A percentile compares a stretch with the other conserved stretches of the same genome.
Conservation (phyloP, 2,329 filamentous ascomycete species). For the Parasarocladium wereldwijsianum region DNA sequence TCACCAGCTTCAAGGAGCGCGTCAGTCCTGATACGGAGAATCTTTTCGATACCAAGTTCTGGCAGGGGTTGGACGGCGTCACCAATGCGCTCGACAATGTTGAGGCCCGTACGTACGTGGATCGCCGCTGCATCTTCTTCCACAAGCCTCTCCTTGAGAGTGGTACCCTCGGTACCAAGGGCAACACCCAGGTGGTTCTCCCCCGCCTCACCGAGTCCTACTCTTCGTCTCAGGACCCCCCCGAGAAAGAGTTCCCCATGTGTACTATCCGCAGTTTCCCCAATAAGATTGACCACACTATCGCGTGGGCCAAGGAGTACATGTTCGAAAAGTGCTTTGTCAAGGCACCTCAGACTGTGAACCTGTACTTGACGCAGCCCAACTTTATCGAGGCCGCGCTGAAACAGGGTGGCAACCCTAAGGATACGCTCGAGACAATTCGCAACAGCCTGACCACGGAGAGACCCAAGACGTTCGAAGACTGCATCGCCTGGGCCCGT, state of each 20-base stretch:
- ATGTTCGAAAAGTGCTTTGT: constrained; percentile 91
- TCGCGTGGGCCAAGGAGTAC: constrained; percentile 86
- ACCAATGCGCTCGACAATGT: constrained; percentile 98
- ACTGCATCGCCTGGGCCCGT: constrained; percentile 92
- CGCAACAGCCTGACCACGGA: constrained; percentile 83
- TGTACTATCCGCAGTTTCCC: constrained; percentile 95
- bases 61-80: constrained; percentile 73
- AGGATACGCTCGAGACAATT: constrained; percentile 80
- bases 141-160: constrained; percentile 92
- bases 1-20: constrained; percentile 72
- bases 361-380: constrained; percentile 81
- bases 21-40: constrained; percentile 87
- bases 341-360: constrained; percentile 84
- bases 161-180: constrained; percentile 96
- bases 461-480: constrained; percentile 82
- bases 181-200: constrained; percentile 92
- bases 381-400: constrained; percentile 78
- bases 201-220: constrained; percentile 91
- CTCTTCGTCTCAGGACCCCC: constrained; percentile 86
- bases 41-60: constrained; percentile 89
- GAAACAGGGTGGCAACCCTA: constrained; percentile 90
- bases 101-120: constrained; percentile 90
- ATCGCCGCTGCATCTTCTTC: constrained; percentile 95
- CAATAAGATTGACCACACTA: constrained; percentile 96
- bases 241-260: constrained; percentile 98